Evolutionary conservation across 73 alveolate species (phyloP).

Genomic region (Paramecium pentaurelia): DNA sequence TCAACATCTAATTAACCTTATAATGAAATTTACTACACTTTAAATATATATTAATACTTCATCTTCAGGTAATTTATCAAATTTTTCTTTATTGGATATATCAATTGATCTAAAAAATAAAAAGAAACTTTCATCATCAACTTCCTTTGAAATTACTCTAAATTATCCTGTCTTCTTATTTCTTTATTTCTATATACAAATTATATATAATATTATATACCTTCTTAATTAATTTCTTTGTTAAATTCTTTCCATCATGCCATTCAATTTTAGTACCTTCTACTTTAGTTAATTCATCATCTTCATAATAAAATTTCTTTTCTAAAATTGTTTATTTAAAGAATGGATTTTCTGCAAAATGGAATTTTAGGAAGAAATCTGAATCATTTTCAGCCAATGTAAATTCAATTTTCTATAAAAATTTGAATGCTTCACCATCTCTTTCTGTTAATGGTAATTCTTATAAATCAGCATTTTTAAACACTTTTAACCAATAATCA

Average conservation of each 20-base stretch:
- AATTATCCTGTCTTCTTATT: conserved; percentile 58
- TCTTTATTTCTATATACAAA: conserved; percentile 17
- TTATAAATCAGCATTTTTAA: conserved; percentile 5
- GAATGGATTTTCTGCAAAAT: conserved; percentile 10
- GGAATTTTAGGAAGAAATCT: not conserved
- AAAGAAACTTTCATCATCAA: conserved; percentile 59
- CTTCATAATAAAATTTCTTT: conserved; percentile 17
- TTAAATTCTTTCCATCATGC: conserved; percentile 39
- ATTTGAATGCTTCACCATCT: not conserved
- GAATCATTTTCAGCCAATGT: not conserved
- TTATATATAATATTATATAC: not conserved
- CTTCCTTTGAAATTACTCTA: conserved; percentile 63
- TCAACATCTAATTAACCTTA: conserved; percentile 36
- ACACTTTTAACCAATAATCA: conserved; percentile 39
- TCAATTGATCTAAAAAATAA: conserved; percentile 40
- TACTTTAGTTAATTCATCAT: not conserved
- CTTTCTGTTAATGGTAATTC: not conserved
- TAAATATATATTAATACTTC: not conserved
- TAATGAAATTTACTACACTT: not conserved
- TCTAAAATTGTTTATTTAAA: not conserved
- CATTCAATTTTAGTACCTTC: conserved; percentile 26
- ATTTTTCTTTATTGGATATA: not conserved
- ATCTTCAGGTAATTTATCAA: conserved; percentile 36
- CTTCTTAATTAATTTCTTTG: conserved; percentile 24
- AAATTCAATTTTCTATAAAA: not conserved